Conservation (phyloP, 306 rosid species). For the Dryas octopetala region DNA sequence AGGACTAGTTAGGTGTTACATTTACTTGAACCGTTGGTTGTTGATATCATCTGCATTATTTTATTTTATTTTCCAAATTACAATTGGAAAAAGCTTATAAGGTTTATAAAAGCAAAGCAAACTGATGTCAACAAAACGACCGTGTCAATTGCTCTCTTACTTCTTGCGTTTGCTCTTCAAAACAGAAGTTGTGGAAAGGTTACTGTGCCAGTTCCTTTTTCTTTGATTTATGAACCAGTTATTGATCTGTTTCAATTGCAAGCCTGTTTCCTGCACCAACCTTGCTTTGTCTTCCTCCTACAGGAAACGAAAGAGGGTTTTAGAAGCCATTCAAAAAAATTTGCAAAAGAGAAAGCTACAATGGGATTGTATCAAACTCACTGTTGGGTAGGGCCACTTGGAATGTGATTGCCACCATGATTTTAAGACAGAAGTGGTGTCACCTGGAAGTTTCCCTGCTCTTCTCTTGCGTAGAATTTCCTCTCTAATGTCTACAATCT, state of each 20-base stretch:
- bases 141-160: conserved; percentile 26
- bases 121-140: neutral
- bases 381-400: conserved; percentile 98
- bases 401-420: conserved; percentile 98
- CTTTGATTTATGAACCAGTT: conserved; percentile 64
- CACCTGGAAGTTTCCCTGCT: conserved; percentile 98
- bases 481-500: conserved; percentile 86
- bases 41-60: conserved; percentile 64
- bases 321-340: neutral
- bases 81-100: conserved; percentile 5
- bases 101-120: conserved; percentile 7
- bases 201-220: conserved; percentile 90
- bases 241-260: conserved; percentile 71
- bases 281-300: conserved; percentile 94
- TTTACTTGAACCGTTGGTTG: conserved; percentile 54
- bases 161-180: conserved; percentile 88
- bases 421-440: conserved; percentile 90
- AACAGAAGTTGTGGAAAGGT: conserved; percentile 57
- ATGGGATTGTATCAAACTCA: conserved; percentile 34
- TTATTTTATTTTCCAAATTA: conserved; percentile 20
- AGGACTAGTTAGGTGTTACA: neutral
- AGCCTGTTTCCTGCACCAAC: conserved; percentile 91
- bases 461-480: conserved; percentile 96
- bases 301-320: neutral
- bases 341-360: neutral